A percentile compares a stretch with the other conserved stretches of the same genome.
phyloP scores from a whole-genome alignment of 192 early-diverging fungal species.

The Coemansia sp. region DNA sequence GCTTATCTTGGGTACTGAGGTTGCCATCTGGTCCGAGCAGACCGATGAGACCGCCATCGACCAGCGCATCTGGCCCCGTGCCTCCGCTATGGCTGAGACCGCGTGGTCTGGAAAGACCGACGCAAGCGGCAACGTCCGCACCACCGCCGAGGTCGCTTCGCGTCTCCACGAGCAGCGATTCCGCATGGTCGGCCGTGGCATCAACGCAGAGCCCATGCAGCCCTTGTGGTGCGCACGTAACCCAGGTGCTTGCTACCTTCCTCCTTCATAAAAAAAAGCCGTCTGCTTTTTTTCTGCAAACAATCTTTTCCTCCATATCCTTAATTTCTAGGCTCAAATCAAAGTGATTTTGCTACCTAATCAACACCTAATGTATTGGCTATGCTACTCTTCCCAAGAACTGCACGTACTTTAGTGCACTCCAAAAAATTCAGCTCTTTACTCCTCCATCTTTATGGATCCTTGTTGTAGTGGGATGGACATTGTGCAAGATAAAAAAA shows the following conservation, averaged over 20 bases:
- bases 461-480: no score
- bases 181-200: conserved; percentile 67
- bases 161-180: conserved; percentile 72
- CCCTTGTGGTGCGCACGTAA: conserved; percentile 72
- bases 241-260: conserved; percentile 56
- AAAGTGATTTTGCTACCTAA: no score
- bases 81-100: conserved; percentile 65
- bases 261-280: conserved; percentile 1
- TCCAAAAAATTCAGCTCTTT: no score
- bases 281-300: no score
- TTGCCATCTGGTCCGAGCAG: conserved; percentile 72
- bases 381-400: no score
- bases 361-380: no score
- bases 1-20: conserved; percentile 67
- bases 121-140: conserved; percentile 54
- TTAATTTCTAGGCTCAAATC: no score
- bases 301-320: no score
- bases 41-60: conserved; percentile 61
- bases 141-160: conserved; percentile 60
- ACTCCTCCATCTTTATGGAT: no score
- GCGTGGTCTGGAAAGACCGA: conserved; percentile 70
- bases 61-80: conserved; percentile 67
- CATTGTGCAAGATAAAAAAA: no score
- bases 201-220: conserved; percentile 69
- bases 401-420: no score